Evolutionary conservation across 2,329 filamentous ascomycete species (phyloP).

Genomic region (Hymenotorrendiella dingleyae): DNA sequence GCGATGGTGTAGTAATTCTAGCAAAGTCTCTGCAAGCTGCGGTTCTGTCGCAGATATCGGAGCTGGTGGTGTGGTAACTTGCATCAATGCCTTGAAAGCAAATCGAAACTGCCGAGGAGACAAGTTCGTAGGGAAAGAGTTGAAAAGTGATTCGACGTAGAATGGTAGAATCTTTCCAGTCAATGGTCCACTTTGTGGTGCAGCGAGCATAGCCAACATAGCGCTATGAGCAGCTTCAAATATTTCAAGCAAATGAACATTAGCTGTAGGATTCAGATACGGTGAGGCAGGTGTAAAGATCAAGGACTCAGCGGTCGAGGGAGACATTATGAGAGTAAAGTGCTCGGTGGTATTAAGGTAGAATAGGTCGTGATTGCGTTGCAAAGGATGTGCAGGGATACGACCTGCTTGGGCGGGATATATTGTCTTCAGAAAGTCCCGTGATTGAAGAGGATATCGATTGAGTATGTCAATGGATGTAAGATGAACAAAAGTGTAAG

Average conservation of each 20-base stretch:
- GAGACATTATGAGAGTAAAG: slow-evolving; percentile 54
- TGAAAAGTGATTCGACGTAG: slow-evolving; percentile 63
- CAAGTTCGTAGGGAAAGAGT: slow-evolving; percentile 59
- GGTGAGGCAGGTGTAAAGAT: slow-evolving; percentile 56
- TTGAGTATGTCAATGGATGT: slow-evolving; percentile 64
- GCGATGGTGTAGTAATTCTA: slow-evolving; percentile 59
- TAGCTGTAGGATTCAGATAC: slow-evolving; percentile 48
- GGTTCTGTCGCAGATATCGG: slow-evolving; percentile 55
- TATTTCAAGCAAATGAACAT: slow-evolving; percentile 49
- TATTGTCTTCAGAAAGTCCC: slow-evolving; percentile 46
- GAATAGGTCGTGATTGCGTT: slow-evolving; percentile 63
- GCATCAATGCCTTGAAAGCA: slow-evolving; percentile 63
- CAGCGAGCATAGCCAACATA: slow-evolving; percentile 61
- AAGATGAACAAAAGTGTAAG: slow-evolving; percentile 64
- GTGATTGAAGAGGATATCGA: slow-evolving; percentile 51
- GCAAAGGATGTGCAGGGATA: slow-evolving; percentile 58
- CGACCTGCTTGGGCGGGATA: slow-evolving; percentile 36
- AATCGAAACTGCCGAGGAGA: slow-evolving; percentile 64
- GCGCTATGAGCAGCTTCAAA: slow-evolving; percentile 69
- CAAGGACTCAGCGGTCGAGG: slow-evolving; percentile 52
- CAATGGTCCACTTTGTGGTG: slow-evolving; percentile 56
- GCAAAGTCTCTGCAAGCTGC: slow-evolving; percentile 55
- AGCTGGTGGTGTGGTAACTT: slow-evolving; percentile 60
- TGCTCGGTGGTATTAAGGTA: slow-evolving; percentile 68
- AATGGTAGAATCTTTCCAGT: slow-evolving; percentile 58